phyloP scores from a whole-genome alignment of 2,329 filamentous ascomycete species.

The Pestalotiopsis sp. region DNA sequence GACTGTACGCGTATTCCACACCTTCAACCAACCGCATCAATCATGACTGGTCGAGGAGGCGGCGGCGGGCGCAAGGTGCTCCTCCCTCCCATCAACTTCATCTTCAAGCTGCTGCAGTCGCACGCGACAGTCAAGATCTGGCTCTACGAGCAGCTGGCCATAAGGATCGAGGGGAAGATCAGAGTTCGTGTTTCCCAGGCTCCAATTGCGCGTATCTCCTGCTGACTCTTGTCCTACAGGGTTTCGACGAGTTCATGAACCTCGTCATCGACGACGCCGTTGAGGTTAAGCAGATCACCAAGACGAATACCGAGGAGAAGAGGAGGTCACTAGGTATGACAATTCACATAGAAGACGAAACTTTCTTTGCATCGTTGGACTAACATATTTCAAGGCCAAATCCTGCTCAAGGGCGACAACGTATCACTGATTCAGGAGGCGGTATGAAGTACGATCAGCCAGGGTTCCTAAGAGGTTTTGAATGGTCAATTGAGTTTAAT shows the following conservation, averaged over 20 bases:
- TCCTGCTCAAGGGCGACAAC: slow-evolving; percentile 69
- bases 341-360: not conserved
- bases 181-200: slow-evolving; percentile 60
- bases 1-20: not conserved
- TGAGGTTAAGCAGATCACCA: slow-evolving; percentile 84
- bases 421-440: slow-evolving; percentile 61
- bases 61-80: slow-evolving; percentile 63
- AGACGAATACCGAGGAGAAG: slow-evolving; percentile 75
- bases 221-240: slow-evolving; percentile 51
- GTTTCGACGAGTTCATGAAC: slow-evolving; percentile 99
- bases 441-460: slow-evolving; percentile 30
- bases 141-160: slow-evolving; percentile 94
- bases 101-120: slow-evolving; percentile 86
- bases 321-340: slow-evolving; percentile 77
- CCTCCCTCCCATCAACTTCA: slow-evolving; percentile 75
- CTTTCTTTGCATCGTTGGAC: not conserved
- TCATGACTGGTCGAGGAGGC: slow-evolving; percentile 63
- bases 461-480: slow-evolving; percentile 22
- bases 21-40: slow-evolving; percentile 18
- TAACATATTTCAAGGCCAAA: slow-evolving; percentile 53
- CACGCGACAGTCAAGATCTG: slow-evolving; percentile 89
- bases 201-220: not conserved
- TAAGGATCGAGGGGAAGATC: slow-evolving; percentile 96
- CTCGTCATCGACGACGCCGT: slow-evolving; percentile 94
- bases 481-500: not conserved